phyloP scores from a whole-genome alignment of 495 filamentous ascomycete genomes.

The Recurvomyces mirabilis region DNA sequence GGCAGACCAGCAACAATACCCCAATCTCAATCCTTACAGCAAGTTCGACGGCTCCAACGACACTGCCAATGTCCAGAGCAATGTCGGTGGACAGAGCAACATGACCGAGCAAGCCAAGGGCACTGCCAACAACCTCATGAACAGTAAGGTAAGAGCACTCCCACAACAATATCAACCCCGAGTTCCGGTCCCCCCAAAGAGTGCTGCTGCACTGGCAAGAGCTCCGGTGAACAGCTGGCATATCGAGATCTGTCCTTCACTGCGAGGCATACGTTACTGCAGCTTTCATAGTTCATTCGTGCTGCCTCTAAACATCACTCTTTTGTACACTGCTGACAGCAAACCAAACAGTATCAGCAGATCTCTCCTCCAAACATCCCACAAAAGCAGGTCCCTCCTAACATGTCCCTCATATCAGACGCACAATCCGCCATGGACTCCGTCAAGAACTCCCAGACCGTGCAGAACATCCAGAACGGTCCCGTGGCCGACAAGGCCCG shows the following conservation, averaged over 20 bases:
- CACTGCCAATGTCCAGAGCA: too few species aligned
- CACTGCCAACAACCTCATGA: slow-evolving; percentile 23
- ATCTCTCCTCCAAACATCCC: neutral
- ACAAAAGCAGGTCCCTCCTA: neutral
- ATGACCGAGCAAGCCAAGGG: slow-evolving; percentile 12
- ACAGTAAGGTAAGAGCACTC: slow-evolving; percentile 30
- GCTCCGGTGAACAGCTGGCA: too few species aligned
- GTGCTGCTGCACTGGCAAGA: slow-evolving; percentile 6
- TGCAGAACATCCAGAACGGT: slow-evolving; percentile 39
- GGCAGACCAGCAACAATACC: slow-evolving; percentile 19
- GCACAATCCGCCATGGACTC: slow-evolving; percentile 31
- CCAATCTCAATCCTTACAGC: slow-evolving; percentile 18
- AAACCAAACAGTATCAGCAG: neutral
- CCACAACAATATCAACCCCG: slow-evolving; percentile 14
- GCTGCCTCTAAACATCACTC: neutral
- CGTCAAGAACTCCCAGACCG: slow-evolving; percentile 29
- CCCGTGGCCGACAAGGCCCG: slow-evolving; percentile 69
- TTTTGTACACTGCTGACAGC: neutral
- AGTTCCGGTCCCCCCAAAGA: slow-evolving; percentile 17
- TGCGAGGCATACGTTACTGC: neutral
- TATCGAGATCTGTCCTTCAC: too few species aligned
- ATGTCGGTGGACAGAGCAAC: too few species aligned
- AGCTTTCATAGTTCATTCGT: neutral
- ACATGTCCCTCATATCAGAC: slow-evolving; percentile 22
- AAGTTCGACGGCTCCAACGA: neutral